Percentiles rank a stretch among this genome's conserved stretches.
Evolutionary conservation across 495 filamentous ascomycete species (phyloP).

Genomic region (Aspergillus cristatus): DNA sequence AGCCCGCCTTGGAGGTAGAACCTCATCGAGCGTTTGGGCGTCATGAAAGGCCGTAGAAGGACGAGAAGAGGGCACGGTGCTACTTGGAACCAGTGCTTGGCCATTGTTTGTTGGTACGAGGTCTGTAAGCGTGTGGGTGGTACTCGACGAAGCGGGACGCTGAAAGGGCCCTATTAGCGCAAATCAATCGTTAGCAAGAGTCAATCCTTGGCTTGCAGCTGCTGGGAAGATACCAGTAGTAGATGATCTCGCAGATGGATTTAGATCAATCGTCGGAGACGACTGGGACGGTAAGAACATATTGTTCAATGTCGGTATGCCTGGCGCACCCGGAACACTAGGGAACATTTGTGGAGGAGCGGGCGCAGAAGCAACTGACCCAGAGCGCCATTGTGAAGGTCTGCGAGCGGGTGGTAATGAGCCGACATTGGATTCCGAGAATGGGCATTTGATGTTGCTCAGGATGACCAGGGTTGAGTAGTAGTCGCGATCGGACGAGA

Average conservation of each 20-base stretch:
- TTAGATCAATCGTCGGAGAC: not conserved
- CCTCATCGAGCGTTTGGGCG: conserved; percentile 21
- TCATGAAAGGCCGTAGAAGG: conserved; percentile 13
- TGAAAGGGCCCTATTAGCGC: not conserved
- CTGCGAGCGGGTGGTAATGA: conserved; percentile 10
- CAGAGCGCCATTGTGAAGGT: conserved; percentile 18
- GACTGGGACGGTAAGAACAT: not conserved
- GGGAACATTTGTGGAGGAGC: conserved; percentile 2
- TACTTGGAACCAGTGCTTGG: conserved; percentile 6
- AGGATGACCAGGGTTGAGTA: conserved; percentile 28
- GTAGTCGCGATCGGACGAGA: conserved; percentile 27
- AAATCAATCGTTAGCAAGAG: not conserved
- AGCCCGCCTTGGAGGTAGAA: conserved; percentile 37
- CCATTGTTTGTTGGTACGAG: not conserved
- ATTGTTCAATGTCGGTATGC: not conserved
- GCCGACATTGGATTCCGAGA: conserved; percentile 25
- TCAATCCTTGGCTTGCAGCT: not conserved
- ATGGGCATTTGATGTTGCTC: conserved; percentile 30
- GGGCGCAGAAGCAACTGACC: conserved; percentile 3
- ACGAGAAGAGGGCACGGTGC: conserved; percentile 10
- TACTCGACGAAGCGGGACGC: conserved; percentile 6
- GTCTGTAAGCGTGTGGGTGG: not conserved
- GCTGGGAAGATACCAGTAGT: not conserved
- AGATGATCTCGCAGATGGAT: not conserved
- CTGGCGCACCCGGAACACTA: not conserved